These are phyloP conservation scores for Straminergon stramineum DNA, from an alignment of 225 moss, liverwort and hornwort species.

Conservation along the genomic window DNA sequence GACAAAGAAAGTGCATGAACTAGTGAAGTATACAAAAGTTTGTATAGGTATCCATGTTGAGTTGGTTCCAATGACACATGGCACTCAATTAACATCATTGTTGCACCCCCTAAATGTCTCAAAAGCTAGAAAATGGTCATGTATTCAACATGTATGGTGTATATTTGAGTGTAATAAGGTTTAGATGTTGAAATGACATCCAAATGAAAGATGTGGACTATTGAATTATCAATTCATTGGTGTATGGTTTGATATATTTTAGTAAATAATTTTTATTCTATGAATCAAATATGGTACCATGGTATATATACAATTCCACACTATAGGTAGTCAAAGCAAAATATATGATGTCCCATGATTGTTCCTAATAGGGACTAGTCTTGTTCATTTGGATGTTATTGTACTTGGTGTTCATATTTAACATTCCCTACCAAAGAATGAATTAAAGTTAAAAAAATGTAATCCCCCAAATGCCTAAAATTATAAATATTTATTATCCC, in stretches of 20 bases:
- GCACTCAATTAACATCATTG: background rate
- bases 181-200: background rate
- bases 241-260: background rate
- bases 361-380: background rate
- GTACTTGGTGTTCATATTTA: fast-evolving
- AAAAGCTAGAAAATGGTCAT: background rate
- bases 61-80: background rate
- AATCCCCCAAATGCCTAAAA: background rate
- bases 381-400: background rate
- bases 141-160: background rate
- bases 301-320: fast-evolving
- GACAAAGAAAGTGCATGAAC: too few species aligned
- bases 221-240: background rate
- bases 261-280: background rate
- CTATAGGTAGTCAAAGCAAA: background rate
- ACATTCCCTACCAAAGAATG: background rate
- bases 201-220: background rate
- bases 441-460: background rate
- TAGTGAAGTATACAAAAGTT: background rate
- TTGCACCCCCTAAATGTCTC: background rate
- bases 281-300: background rate
- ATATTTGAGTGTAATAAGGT: background rate
- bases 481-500: background rate
- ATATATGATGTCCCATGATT: background rate
- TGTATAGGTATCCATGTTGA: background rate